phyloP scores from a whole-genome alignment of 163 green algal species.

The Volvox carteri region DNA sequence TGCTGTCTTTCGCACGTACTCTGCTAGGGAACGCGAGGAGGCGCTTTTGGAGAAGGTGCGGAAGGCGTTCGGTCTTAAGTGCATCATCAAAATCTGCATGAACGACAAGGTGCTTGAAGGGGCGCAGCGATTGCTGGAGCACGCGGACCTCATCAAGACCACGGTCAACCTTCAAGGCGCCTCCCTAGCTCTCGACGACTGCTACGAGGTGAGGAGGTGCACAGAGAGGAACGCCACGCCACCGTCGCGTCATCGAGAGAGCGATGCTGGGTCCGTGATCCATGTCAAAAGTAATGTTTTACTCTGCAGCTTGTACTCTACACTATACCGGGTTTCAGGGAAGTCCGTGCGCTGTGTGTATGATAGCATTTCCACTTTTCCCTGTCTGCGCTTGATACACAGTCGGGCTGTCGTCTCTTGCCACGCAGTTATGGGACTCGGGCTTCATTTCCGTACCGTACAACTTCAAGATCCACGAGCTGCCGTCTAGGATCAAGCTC shows the following conservation, averaged over 20 bases:
- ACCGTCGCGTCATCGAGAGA: no score
- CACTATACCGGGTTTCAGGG: no score
- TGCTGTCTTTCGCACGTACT: neutral
- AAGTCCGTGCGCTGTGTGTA: no score
- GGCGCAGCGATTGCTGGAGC: conserved; percentile 75
- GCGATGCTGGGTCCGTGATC: no score
- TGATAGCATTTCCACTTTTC: no score
- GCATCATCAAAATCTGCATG: conserved; percentile 74
- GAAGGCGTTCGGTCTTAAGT: conserved; percentile 68
- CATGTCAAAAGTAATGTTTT: no score
- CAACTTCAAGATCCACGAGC: conserved; percentile 75
- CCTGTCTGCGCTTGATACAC: no score
- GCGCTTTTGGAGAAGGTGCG: conserved; percentile 73
- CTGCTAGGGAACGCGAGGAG: conserved; percentile 68
- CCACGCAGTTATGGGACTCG: conserved; percentile 76
- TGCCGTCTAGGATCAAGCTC: conserved; percentile 64
- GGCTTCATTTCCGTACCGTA: conserved; percentile 86
- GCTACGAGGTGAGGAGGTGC: conserved; percentile 75
- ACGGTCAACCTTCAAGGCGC: conserved; percentile 77
- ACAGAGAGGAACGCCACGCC: no score
- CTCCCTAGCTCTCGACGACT: conserved; percentile 82
- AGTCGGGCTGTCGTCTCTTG: no score
- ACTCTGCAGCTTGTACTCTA: no score
- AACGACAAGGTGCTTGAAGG: conserved; percentile 72
- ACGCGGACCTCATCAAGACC: conserved; percentile 73